A percentile compares a stretch with the other conserved stretches of the same genome.
phyloP scores from a whole-genome alignment of 2,329 filamentous ascomycete species.

The Neodidymelliopsis sp. region DNA sequence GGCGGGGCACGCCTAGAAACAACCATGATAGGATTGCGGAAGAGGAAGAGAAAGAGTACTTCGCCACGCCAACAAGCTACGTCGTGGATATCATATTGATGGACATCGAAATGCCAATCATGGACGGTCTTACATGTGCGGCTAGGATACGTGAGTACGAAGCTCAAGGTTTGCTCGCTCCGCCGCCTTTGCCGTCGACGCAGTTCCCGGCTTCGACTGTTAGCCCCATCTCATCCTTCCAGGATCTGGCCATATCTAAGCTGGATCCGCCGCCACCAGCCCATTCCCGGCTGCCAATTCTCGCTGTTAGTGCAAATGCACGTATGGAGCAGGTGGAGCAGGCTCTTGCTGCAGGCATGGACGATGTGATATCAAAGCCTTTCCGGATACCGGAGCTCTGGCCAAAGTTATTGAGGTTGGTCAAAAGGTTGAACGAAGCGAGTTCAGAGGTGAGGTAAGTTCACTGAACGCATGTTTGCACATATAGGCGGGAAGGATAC shows the following conservation, averaged over 20 bases:
- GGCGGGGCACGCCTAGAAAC: constrained; percentile 20
- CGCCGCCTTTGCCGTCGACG: background rate
- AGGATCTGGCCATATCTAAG: background rate
- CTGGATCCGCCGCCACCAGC: background rate
- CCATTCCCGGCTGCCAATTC: constrained; percentile 31
- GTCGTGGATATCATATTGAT: constrained; percentile 39
- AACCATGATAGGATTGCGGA: background rate
- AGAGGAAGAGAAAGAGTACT: constrained; percentile 3
- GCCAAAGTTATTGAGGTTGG: constrained; percentile 24
- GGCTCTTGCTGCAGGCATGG: constrained; percentile 43
- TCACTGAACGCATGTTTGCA: no score
- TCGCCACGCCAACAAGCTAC: constrained; percentile 2
- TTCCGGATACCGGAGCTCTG: constrained; percentile 36
- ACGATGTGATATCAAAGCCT: constrained; percentile 38
- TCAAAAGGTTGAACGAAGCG: constrained; percentile 10
- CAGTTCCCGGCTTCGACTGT: constrained; percentile 5
- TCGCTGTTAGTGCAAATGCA: constrained; percentile 48
- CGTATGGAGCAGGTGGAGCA: constrained; percentile 42
- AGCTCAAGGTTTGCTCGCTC: constrained; percentile 26
- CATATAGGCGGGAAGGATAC: background rate
- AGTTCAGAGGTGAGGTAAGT: background rate
- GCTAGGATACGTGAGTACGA: constrained; percentile 39
- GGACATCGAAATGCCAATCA: constrained; percentile 48
- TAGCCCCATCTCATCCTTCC: constrained; percentile 1
- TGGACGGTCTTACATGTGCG: constrained; percentile 45